Base-by-base conservation (phyloP, 345 rosid species). In the Lumnitzera racemosa region DNA sequence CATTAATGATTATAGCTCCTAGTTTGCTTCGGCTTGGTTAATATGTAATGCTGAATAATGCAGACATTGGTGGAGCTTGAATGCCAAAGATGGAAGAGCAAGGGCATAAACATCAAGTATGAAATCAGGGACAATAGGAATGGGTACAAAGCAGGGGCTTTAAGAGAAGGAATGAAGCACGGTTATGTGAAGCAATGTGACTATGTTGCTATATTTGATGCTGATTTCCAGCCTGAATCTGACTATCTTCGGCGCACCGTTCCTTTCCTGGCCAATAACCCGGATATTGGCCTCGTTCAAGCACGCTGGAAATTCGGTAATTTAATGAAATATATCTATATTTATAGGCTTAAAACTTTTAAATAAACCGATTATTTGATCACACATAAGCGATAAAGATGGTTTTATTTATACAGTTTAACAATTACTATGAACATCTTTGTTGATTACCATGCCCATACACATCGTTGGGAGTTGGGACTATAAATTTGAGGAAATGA, bases 281-380 rank as follows among this genome's bases (percentile, higher is more conserved):
- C 89, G 0, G 74, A 89, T 51, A 60, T 91, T 24, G 96, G 73
- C 62, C 87, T 91, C 51, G 95, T 89, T 29, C 96, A 91, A 60
- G 81, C 98, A 24, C 96, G 98, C 2, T 91, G 98, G 98, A 84
- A 79, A 77, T 91, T 86, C 48, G 95, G 98, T 91, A 79, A 51
- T 62, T 56, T 24, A 17, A 27, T 27, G 1, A 27, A 27, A 29
- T 20, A 12, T 24, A 7, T 8, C 11, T 16, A 51, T 13, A 15
- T 4, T 15, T 36, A 5, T 7, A 36, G 0, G 43, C 6, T 36
- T 36, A 36, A 36, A 36, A 36, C 43, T 36, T 36, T 36, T 36
- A 36, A 36, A 36, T 36, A 7, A 36, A 36, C 4, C 0, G 43
- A 9, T 36, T 7, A 36, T 36, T 36, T 36, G 43, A 36, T 36